Evolutionary conservation across 192 early-diverging fungal species (phyloP).

Genomic region (Jimgerdemannia lactiflua): DNA sequence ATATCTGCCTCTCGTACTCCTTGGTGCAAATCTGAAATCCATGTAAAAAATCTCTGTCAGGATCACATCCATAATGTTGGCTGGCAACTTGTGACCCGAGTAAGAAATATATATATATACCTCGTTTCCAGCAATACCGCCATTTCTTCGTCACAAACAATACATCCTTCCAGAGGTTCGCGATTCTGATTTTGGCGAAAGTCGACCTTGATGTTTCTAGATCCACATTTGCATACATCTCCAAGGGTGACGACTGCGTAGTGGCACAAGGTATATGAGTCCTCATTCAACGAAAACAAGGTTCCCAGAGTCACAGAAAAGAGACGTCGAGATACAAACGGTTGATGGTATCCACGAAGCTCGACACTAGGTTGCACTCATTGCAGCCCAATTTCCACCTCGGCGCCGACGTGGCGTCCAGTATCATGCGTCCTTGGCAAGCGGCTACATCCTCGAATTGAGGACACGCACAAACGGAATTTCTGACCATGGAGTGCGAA

Average conservation of each 20-base stretch:
- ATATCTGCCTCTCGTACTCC: constrained; percentile 1
- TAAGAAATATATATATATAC: constrained; percentile 7
- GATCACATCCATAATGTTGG: not conserved
- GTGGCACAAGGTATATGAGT: too few relatives aligned
- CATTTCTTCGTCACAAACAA: constrained; percentile 48
- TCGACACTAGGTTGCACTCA: constrained; percentile 46
- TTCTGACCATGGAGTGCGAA: constrained; percentile 40
- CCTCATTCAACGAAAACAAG: not conserved
- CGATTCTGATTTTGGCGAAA: constrained; percentile 42
- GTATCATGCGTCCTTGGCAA: constrained; percentile 36
- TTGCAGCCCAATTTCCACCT: constrained; percentile 53
- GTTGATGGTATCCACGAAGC: constrained; percentile 41
- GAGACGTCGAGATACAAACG: constrained; percentile 11
- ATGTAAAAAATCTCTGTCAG: constrained; percentile 19
- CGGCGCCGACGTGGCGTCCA: constrained; percentile 52
- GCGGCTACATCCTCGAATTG: constrained; percentile 16
- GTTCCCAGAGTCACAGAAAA: not conserved
- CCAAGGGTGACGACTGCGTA: constrained; percentile 19
- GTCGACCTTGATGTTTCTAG: constrained; percentile 34
- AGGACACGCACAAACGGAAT: constrained; percentile 41
- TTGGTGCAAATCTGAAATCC: constrained; percentile 11
- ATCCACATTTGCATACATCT: constrained; percentile 41
- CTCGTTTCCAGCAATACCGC: constrained; percentile 38
- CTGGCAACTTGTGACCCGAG: not conserved
- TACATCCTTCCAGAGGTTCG: constrained; percentile 29